Percentiles rank a stretch among this genome's conserved stretches.
Evolutionary conservation across 257 asterid species (phyloP).

Genomic region (Leptodermis oblonga): DNA sequence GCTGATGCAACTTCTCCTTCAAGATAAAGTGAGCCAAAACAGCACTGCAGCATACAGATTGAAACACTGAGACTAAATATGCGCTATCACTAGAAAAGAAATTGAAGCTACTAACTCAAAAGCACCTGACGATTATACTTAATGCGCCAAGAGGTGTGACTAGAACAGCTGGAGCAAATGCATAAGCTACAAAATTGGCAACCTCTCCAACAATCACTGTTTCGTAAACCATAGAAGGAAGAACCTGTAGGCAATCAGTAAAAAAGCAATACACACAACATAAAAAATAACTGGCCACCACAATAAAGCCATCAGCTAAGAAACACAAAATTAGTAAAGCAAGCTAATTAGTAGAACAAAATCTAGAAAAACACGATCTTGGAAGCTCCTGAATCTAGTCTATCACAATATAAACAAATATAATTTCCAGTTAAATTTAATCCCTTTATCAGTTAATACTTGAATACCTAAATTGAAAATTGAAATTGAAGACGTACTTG

Average conservation of each 20-base stretch:
- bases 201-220: slow-evolving; percentile 84
- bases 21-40: slow-evolving; percentile 72
- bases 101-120: background rate
- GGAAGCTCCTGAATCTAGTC: background rate
- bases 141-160: slow-evolving; percentile 90
- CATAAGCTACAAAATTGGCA: slow-evolving; percentile 84
- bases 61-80: slow-evolving; percentile 2
- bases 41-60: slow-evolving; percentile 41
- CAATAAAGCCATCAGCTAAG: background rate
- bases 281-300: background rate
- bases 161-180: slow-evolving; percentile 93
- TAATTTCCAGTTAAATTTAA: background rate
- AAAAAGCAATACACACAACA: slow-evolving; percentile 4
- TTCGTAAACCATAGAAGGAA: slow-evolving; percentile 15
- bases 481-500: slow-evolving; percentile 45
- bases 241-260: slow-evolving; percentile 15
- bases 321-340: background rate
- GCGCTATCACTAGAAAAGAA: background rate
- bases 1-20: slow-evolving; percentile 65
- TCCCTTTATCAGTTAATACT: too few relatives aligned
- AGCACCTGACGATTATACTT: slow-evolving; percentile 80
- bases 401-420: background rate
- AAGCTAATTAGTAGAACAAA: background rate
- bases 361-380: background rate
- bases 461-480: background rate